Conservation (phyloP, 2,329 filamentous ascomycete genomes). For the Rhinocladiella mackenziei region DNA sequence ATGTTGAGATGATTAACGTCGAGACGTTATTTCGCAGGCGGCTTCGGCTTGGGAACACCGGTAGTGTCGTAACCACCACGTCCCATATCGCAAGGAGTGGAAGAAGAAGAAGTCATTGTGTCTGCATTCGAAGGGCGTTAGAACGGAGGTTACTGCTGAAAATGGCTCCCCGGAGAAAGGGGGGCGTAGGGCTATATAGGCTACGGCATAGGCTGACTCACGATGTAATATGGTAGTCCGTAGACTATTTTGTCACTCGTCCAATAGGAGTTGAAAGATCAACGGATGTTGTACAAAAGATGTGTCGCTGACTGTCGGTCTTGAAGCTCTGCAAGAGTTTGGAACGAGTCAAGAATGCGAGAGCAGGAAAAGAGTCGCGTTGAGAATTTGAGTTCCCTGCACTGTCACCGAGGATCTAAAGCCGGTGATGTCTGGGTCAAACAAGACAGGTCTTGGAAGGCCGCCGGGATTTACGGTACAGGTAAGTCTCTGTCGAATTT, state of each 20-base stretch:
- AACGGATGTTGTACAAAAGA: slow-evolving; percentile 18
- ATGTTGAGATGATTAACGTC: background rate
- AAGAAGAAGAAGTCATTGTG: slow-evolving; percentile 27
- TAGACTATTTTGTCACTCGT: slow-evolving; percentile 10
- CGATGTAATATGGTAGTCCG: slow-evolving; percentile 13
- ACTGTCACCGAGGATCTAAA: slow-evolving; percentile 19
- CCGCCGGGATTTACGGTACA: slow-evolving; percentile 15
- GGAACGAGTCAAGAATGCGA: slow-evolving; percentile 23
- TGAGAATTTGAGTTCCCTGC: slow-evolving; percentile 25
- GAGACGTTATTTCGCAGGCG: slow-evolving; percentile 32
- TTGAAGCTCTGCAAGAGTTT: slow-evolving; percentile 15
- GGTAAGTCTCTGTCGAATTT: slow-evolving; percentile 24
- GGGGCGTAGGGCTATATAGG: slow-evolving; percentile 19
- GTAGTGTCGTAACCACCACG: slow-evolving; percentile 52
- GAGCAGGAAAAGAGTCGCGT: slow-evolving; percentile 22
- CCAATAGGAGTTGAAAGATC: slow-evolving; percentile 7
- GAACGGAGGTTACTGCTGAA: slow-evolving; percentile 7
- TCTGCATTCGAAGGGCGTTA: slow-evolving; percentile 19
- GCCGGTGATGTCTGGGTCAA: slow-evolving; percentile 13
- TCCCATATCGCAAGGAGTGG: slow-evolving; percentile 43
- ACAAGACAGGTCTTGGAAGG: slow-evolving; percentile 15
- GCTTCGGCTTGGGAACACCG: slow-evolving; percentile 49
- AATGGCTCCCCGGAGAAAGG: background rate
- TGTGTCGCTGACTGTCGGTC: slow-evolving; percentile 15
- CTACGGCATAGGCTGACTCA: slow-evolving; percentile 19